Conservation (phyloP, 1,284 basidiomycete species). For the Prillingera fragicola region DNA sequence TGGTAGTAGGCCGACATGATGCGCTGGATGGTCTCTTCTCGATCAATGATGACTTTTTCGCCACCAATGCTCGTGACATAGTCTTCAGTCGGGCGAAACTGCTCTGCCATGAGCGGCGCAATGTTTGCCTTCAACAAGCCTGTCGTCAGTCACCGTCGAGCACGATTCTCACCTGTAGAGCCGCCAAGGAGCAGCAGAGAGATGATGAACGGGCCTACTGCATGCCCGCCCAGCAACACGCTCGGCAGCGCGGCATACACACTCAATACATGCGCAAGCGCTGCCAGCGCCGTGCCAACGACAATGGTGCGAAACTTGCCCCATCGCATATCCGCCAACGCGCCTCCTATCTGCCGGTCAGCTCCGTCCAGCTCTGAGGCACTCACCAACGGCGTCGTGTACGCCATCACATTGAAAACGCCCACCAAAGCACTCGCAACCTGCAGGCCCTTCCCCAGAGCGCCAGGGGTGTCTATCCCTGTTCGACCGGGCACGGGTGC, state of each 20-base stretch:
- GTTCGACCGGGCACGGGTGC: constrained; percentile 19
- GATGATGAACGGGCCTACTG: constrained; percentile 15
- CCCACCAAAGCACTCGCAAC: constrained; percentile 18
- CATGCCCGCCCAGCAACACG: constrained; percentile 9
- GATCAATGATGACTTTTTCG: constrained; percentile 20
- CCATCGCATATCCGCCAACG: constrained; percentile 19
- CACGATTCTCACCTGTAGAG: constrained; percentile 13
- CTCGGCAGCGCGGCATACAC: constrained; percentile 20
- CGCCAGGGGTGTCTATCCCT: constrained; percentile 18
- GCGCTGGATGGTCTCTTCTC: constrained; percentile 23
- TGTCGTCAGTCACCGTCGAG: background rate
- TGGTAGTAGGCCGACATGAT: constrained; percentile 30
- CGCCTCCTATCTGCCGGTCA: constrained; percentile 18
- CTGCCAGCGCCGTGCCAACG: constrained; percentile 14
- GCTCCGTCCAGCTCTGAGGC: background rate
- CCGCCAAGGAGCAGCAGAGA: constrained; percentile 14
- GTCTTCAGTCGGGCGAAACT: constrained; percentile 14
- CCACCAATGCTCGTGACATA: constrained; percentile 5
- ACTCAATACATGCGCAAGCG: constrained; percentile 13
- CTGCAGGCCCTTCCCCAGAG: constrained; percentile 23
- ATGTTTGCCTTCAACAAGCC: constrained; percentile 24
- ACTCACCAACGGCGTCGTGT: constrained; percentile 21
- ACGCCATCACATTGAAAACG: constrained; percentile 21
- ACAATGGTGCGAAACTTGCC: constrained; percentile 21
- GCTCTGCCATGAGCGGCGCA: constrained; percentile 25